Conservation (phyloP, 305 asterid genomes). For the Rubia tinctorum region DNA sequence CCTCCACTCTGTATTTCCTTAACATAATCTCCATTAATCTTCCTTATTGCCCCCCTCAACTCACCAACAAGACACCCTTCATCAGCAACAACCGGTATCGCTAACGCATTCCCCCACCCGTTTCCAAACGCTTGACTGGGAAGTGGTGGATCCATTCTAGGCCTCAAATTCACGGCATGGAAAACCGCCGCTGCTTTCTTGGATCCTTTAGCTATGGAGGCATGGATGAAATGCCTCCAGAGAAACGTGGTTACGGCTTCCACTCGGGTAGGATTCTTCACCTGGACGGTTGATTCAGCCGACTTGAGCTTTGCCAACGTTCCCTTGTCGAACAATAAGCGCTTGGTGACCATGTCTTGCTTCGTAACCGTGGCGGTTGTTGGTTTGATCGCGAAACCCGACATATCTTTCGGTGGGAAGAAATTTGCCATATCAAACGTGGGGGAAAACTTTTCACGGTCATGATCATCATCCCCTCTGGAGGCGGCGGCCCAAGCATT, state of each 20-base stretch:
- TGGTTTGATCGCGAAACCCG: neutral
- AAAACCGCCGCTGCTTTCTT: neutral
- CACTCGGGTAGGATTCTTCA: neutral
- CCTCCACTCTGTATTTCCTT: neutral
- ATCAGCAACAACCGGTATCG: neutral
- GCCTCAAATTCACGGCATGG: neutral
- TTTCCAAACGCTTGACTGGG: neutral
- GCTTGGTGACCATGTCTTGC: neutral
- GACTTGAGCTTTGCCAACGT: neutral
- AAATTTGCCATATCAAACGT: neutral
- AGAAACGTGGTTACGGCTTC: neutral
- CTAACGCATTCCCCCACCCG: neutral
- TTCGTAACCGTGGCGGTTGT: neutral
- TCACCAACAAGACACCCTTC: neutral
- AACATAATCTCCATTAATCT: neutral
- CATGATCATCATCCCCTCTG: neutral
- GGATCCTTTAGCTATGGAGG: neutral
- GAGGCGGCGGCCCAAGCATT: neutral
- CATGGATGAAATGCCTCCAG: neutral
- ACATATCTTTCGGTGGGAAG: neutral
- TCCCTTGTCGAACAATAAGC: neutral
- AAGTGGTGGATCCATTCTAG: neutral
- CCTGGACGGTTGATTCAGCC: neutral
- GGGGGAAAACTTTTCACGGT: neutral
- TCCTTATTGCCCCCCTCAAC: neutral